Conservation (phyloP, 768 basidiomycete genomes). For the Podaxis sp. region DNA sequence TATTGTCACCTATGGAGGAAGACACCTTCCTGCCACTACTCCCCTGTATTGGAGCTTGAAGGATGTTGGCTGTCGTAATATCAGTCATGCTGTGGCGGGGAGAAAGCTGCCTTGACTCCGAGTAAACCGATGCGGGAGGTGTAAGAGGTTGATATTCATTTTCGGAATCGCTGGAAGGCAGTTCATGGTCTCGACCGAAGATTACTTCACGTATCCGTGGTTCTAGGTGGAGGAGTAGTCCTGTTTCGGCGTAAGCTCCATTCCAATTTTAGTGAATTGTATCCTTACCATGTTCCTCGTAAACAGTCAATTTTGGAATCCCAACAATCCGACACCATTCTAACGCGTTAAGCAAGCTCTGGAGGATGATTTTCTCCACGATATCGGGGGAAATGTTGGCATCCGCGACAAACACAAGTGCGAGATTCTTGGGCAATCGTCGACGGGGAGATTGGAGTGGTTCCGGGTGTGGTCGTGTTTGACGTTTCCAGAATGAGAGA, state of each 20-base stretch:
- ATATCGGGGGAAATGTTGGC: slow-evolving; percentile 32
- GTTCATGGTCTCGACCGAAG: not conserved
- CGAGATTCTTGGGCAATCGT: slow-evolving; percentile 66
- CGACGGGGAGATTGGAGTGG: slow-evolving; percentile 51
- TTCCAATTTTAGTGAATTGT: not conserved
- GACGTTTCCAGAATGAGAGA: slow-evolving; percentile 39
- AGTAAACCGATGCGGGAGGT: slow-evolving; percentile 74
- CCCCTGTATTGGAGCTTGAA: slow-evolving; percentile 6
- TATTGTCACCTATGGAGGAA: not conserved
- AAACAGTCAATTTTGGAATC: slow-evolving; percentile 65
- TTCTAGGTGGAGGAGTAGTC: not conserved
- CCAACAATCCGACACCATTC: slow-evolving; percentile 66
- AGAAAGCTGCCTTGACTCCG: slow-evolving; percentile 63
- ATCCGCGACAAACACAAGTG: slow-evolving; percentile 58
- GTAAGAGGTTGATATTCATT: slow-evolving; percentile 66
- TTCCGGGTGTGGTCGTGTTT: slow-evolving; percentile 38
- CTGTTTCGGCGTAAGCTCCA: slow-evolving; percentile 3
- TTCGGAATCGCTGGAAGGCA: slow-evolving; percentile 47
- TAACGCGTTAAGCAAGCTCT: slow-evolving; percentile 52
- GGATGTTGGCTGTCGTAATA: slow-evolving; percentile 20
- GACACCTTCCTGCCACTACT: not conserved
- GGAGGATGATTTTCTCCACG: slow-evolving; percentile 43
- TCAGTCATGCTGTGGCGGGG: slow-evolving; percentile 35
- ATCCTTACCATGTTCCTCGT: slow-evolving; percentile 67
- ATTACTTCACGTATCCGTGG: slow-evolving; percentile 1